Base-by-base conservation (phyloP, 1,284 basidiomycete genomes). In the Puccinia polysora region DNA sequence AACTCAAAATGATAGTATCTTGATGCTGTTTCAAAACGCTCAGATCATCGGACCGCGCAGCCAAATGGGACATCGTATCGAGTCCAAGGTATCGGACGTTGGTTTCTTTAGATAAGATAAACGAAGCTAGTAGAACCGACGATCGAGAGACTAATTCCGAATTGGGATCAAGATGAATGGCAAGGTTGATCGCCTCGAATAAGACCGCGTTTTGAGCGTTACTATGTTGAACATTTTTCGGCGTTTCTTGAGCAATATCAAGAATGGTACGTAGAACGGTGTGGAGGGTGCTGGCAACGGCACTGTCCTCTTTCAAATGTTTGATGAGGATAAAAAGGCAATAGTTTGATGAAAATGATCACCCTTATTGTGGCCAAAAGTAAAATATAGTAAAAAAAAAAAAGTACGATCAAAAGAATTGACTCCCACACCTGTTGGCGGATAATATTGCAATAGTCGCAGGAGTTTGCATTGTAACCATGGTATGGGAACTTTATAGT, bases 121-220 rank as follows among this genome's bases (percentile, higher is more conserved):
- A 97, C 3, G 89, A 86, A 49, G 95, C 95, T 14, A 99, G 86
- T 18, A 97, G 85, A 63, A 91, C 85, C 0, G 93, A 89, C n/a
- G 96, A 91, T 23, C 88, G 90, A 71, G 86, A 85, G 5, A 97
- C 95, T 10, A 97, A 84, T 10, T 88, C 86, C 0, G 94, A 97
- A 75, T 87, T 91, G 49, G 91, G 88, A 80, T 98, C 93, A 74
- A 98, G 82, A 80, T 99, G 96, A 75, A 99, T 98, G 15, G 93
- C 94, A 55, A 98, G 87, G 75, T 93, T 86, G 79, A 98, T 98
- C 5, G 95, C 95, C 81, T 99, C 96, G 77, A 98, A 98, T 8
- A 98, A 84, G n/a, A 99, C 87, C 2, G 96, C 90, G 79, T 97
- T 94, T 79, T 96, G 93, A 12, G 95, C 96, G 77, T 98, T 98